A percentile compares a stretch with the other conserved stretches of the same genome.
Conservation (phyloP, 306 rosid genomes). For the Pterocarpus santalinus region DNA sequence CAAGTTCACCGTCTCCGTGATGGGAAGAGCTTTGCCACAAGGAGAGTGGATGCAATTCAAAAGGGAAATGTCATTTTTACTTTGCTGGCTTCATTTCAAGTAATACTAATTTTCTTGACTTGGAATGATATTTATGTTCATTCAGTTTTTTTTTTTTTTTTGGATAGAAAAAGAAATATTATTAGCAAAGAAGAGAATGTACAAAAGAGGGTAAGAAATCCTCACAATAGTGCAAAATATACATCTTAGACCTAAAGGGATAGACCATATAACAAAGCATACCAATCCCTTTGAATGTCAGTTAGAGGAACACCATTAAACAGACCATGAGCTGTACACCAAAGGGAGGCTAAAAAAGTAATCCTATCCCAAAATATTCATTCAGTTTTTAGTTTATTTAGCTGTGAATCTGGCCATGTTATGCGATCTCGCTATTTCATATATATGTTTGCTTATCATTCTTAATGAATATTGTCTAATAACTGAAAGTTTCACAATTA, state of each 20-base stretch:
- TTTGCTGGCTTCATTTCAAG: conserved; percentile 89
- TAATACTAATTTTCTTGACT: conserved; percentile 51
- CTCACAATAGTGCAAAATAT: no score
- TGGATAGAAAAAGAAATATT: no score
- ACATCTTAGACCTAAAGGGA: no score
- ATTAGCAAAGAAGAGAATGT: no score
- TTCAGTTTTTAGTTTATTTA: conserved; percentile 24
- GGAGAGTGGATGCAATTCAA: conserved; percentile 93
- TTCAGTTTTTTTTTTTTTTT: conserved; percentile 2
- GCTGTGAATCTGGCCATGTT: background rate
- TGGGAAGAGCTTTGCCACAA: conserved; percentile 95
- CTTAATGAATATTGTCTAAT: conserved; percentile 20
- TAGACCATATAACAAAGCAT: no score
- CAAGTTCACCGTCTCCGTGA: conserved; percentile 82
- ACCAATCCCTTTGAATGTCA: no score
- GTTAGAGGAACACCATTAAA: no score
- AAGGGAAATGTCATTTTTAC: conserved; percentile 87
- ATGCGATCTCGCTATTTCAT: conserved; percentile 2
- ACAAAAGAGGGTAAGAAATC: no score
- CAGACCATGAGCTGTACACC: no score
- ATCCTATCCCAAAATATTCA: no score
- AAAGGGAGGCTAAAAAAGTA: no score
- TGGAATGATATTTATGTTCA: conserved; percentile 3
- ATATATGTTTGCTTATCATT: background rate
- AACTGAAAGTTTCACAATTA: conserved; percentile 19